Base-by-base conservation (phyloP, 345 rosid genomes). In the Populus euphratica region DNA sequence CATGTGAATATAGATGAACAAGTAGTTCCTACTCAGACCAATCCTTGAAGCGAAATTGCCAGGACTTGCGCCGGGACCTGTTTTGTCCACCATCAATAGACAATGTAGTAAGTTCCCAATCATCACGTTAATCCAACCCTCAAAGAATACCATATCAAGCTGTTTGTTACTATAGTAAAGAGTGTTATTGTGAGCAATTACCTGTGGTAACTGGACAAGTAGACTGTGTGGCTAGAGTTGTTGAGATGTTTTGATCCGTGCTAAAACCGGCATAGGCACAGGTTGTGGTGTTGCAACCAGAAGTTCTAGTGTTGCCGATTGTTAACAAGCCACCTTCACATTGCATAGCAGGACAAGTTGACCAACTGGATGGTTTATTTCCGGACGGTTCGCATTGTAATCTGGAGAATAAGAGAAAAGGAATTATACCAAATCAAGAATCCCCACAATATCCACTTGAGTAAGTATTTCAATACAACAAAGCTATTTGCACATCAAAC, bases 251-350 rank as follows among this genome's bases (percentile, higher is more conserved):
- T 76, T 83, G 78, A 64, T 62, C 79, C 8, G 72, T 68, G 39
- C 1, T 43, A 83, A 80, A 92, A 47, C 98, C 98, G 67, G 94
- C 87, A 69, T 96, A 96, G 50, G 88, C 75, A 52, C 98, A 94
- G 23, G 88, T 71, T 18, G 90, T 75, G 33, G 43, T 77, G 73
- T 61, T 82, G 75, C 97, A 94, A 56, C 82, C 44, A 25, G 76
- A 56, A 7, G 5, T 47, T 2, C 89, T 70, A 20, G 89, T 73
- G 82, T 86, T 84, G 72, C 97, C 85, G 6, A 94, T 17, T 50
- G 70, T 67, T 74, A 88, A 73, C 41, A 13, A 21, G 31, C 54
- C 2, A 73, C 33, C 50, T 8, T 80, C 71, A 77, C 99, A 94
- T 68, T 4, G 85, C 91, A 86, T 52, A 5, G 90, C 59, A 6